Percentiles rank a stretch among this genome's conserved stretches.
phyloP scores from a whole-genome alignment of 2,329 filamentous ascomycete species.

The Leptographium lundbergii region DNA sequence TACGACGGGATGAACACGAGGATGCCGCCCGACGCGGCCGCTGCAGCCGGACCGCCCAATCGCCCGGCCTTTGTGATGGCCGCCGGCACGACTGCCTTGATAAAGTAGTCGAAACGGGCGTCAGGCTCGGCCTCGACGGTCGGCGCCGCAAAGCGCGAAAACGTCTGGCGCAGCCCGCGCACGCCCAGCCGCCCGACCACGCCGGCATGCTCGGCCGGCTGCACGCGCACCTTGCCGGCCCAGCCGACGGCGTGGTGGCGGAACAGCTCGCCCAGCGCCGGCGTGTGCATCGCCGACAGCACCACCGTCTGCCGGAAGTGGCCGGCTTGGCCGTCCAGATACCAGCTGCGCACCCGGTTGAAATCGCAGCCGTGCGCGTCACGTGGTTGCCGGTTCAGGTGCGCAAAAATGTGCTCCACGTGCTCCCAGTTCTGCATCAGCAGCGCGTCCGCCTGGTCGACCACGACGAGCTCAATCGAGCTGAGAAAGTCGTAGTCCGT shows the following conservation, averaged over 20 bases:
- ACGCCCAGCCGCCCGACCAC: conserved; percentile 62
- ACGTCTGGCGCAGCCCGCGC: conserved; percentile 64
- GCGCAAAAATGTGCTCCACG: conserved; percentile 79
- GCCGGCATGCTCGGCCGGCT: conserved; percentile 49
- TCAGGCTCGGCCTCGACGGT: conserved; percentile 69
- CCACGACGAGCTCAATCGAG: conserved; percentile 79
- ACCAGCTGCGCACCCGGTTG: conserved; percentile 79
- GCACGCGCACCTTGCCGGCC: conserved; percentile 65
- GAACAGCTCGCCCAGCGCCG: conserved; percentile 73
- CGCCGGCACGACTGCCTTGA: conserved; percentile 62
- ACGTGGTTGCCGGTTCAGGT: conserved; percentile 81
- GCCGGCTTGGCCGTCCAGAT: conserved; percentile 74
- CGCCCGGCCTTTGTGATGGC: conserved; percentile 25
- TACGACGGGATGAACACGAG: conserved; percentile 88
- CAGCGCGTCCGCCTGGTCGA: conserved; percentile 86
- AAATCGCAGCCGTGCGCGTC: conserved; percentile 91
- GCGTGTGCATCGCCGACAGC: conserved; percentile 71
- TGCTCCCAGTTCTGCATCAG: conserved; percentile 99
- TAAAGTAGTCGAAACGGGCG: conserved; percentile 83
- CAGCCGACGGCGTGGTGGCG: conserved; percentile 68
- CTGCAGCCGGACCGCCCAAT: neutral
- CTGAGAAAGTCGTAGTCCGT: conserved; percentile 83
- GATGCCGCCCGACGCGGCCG: conserved; percentile 37
- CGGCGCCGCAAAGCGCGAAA: conserved; percentile 68
- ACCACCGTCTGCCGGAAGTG: conserved; percentile 78